Percentiles rank a stretch among this genome's conserved stretches.
These are phyloP conservation scores for Venustampulla echinocandica DNA, from an alignment of 495 filamentous ascomycete species.

Conservation along the genomic window DNA sequence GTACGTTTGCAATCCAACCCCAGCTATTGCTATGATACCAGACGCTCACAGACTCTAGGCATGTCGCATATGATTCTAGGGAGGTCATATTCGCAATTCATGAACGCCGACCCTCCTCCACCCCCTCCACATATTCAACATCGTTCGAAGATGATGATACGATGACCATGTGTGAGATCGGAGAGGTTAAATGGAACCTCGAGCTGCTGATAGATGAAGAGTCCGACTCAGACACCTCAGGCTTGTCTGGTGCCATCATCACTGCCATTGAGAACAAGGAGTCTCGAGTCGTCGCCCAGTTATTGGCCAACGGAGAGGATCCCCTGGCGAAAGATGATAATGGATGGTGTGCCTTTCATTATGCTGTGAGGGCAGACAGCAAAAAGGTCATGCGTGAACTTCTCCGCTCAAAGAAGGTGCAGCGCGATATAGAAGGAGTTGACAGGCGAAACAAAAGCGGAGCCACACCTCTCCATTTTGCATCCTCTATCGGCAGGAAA, in stretches of 20 bases:
- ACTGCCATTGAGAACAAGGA: background rate
- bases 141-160: no score
- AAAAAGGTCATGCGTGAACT: background rate
- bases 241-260: background rate
- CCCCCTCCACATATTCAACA: no score
- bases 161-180: no score
- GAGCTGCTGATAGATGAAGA: no score
- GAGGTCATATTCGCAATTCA: no score
- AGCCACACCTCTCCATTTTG: background rate
- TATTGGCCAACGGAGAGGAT: background rate
- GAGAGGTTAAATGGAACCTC: no score
- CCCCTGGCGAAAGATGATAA: background rate
- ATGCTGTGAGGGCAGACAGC: background rate
- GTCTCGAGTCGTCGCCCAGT: background rate
- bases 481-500: background rate
- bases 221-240: background rate
- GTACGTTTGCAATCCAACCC: background rate
- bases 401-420: background rate
- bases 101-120: no score
- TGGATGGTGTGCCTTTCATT: background rate
- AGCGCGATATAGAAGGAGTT: background rate
- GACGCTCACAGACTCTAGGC: background rate
- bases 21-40: background rate
- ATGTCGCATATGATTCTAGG: no score
- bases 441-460: background rate